Percentiles rank a stretch among this genome's conserved stretches.
Evolutionary conservation across 805 yeast genomes (phyloP).

Genomic region (Candida saitoana): DNA sequence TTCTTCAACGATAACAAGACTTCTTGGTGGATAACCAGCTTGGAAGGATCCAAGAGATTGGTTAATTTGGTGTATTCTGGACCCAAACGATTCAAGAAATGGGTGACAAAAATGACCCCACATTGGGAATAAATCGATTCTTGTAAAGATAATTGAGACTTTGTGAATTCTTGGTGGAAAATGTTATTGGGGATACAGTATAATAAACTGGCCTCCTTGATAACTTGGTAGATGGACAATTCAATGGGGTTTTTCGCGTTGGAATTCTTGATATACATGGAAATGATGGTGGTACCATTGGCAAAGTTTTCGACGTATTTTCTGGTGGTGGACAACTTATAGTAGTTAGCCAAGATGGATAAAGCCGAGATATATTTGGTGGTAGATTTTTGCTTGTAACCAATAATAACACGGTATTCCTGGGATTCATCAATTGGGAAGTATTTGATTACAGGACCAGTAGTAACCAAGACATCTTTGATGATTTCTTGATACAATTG

Average conservation of each 20-base stretch:
- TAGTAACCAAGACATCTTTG: constrained; percentile 60
- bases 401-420: constrained; percentile 85
- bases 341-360: constrained; percentile 81
- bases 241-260: constrained; percentile 55
- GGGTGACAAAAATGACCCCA: constrained; percentile 88
- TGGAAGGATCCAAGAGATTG: constrained; percentile 57
- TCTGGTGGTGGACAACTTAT: constrained; percentile 77
- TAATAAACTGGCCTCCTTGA: constrained; percentile 88
- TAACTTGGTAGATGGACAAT: constrained; percentile 79
- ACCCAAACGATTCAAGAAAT: constrained; percentile 90
- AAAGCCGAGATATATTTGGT: constrained; percentile 86
- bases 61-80: constrained; percentile 76
- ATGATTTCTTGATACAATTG: constrained; percentile 69
- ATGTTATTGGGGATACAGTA: constrained; percentile 87
- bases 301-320: constrained; percentile 93
- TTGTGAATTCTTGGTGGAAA: constrained; percentile 69
- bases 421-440: constrained; percentile 73
- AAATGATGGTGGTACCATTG: constrained; percentile 81
- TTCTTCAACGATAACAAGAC: constrained; percentile 76
- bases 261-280: constrained; percentile 71
- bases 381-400: constrained; percentile 78
- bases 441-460: constrained; percentile 92
- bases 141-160: constrained; percentile 81
- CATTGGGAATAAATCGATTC: constrained; percentile 93
- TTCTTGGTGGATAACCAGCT: constrained; percentile 66